Percentiles rank a stretch among this genome's conserved stretches.
These are phyloP conservation scores for Trichoderma parareesei DNA, from an alignment of 495 filamentous ascomycete species.

Conservation along the genomic window DNA sequence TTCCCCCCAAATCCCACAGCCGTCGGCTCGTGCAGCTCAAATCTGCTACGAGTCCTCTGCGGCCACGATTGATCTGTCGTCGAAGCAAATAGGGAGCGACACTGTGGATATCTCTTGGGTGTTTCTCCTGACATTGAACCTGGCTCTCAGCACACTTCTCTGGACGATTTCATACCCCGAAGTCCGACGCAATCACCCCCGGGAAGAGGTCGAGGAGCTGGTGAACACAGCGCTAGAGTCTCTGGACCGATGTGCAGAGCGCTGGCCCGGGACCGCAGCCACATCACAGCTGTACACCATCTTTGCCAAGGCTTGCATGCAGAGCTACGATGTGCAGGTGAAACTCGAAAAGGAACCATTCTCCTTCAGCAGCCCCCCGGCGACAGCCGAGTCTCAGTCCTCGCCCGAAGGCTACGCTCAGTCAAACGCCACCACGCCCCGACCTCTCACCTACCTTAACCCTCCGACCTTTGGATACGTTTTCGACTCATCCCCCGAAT, in stretches of 20 bases:
- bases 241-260: conserved; percentile 63
- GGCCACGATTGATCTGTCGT: conserved; percentile 70
- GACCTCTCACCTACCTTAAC: conserved; percentile 18
- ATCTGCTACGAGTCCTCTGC: conserved; percentile 75
- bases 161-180: conserved; percentile 84
- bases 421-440: conserved; percentile 10
- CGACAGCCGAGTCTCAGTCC: conserved; percentile 36
- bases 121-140: conserved; percentile 78
- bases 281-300: conserved; percentile 71
- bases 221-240: conserved; percentile 64
- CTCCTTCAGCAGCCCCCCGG: conserved; percentile 43
- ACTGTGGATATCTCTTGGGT: conserved; percentile 87
- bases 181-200: conserved; percentile 58
- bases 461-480: conserved; percentile 45
- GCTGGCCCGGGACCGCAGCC: conserved; percentile 85
- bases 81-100: conserved; percentile 62
- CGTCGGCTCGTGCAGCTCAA: conserved; percentile 61
- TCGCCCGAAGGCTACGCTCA: conserved; percentile 30
- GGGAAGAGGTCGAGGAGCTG: conserved; percentile 62
- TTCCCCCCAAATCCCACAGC: conserved; percentile 81
- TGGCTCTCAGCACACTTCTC: conserved; percentile 76
- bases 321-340: conserved; percentile 64
- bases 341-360: conserved; percentile 14
- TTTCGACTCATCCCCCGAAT: conserved; percentile 36
- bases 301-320: conserved; percentile 73